Conservation (phyloP, 2,329 filamentous ascomycete genomes). For the Endocalyx cinctus region DNA sequence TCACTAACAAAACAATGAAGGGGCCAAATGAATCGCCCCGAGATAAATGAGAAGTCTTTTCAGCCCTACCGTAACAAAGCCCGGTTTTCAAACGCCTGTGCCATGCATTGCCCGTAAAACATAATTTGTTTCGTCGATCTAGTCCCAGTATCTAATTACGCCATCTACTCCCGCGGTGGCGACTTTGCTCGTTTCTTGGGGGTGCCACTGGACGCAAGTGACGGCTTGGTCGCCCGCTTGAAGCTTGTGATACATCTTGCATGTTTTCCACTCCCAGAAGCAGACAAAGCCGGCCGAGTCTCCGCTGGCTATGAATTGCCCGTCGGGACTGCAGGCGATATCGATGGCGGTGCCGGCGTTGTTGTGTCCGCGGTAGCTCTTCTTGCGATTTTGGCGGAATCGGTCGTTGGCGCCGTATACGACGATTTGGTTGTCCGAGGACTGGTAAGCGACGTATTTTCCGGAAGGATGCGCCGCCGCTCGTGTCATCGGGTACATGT, state of each 20-base stretch:
- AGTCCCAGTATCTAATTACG: conserved; percentile 91
- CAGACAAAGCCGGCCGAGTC: conserved; percentile 86
- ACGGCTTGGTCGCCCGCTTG: conserved; percentile 77
- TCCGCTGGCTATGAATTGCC: conserved; percentile 82
- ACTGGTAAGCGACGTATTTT: conserved; percentile 93
- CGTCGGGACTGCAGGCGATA: conserved; percentile 82
- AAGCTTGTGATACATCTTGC: conserved; percentile 98
- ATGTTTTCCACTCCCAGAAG: conserved; percentile 99
- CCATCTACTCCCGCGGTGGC: conserved; percentile 87
- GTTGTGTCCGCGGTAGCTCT: conserved; percentile 93
- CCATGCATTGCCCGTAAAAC: conserved; percentile 10
- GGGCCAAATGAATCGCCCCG: no score
- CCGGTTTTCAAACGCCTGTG: no score
- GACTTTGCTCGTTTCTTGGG: conserved; percentile 94
- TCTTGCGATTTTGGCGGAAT: conserved; percentile 96
- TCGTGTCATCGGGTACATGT: conserved; percentile 95
- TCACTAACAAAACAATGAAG: no score
- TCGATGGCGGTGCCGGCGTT: conserved; percentile 92
- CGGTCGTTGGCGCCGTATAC: conserved; percentile 94
- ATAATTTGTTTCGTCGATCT: no score
- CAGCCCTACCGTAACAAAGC: no score
- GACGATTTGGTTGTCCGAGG: conserved; percentile 91
- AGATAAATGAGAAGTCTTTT: no score
- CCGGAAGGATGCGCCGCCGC: conserved; percentile 79
- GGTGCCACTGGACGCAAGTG: conserved; percentile 90